Evolutionary conservation across 2,329 filamentous ascomycete genomes (phyloP), one percentile per base, ranked within the genome.

Genomic region (Penicillium sumatraense): DNA sequence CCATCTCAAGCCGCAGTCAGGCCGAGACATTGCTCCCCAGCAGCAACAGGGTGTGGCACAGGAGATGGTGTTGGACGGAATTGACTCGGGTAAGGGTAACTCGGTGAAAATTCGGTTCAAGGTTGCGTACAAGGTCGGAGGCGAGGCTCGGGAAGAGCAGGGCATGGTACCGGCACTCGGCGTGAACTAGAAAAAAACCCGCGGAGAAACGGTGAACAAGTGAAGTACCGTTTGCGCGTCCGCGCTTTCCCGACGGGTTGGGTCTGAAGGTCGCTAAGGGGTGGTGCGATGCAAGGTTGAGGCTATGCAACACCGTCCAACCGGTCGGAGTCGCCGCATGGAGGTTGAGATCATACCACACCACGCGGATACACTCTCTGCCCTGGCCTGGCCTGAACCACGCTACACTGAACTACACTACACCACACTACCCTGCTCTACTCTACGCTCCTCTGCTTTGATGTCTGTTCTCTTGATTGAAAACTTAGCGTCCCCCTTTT

Each of bases 21-120:
- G 91, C 21, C 87, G 92, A 54, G 82, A 83, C 23, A 83, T 99
- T 46, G 79, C 83, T 16, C 89, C 93, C 1, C 75, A 80, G 11
- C 88, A 91, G 68, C 86, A 88, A 71, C 84, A 84, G 66, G 93
- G 92, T 24, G 87, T 99, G 49, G 89, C 86, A 31, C 95, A 98
- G 75, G 83, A 86, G 16, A 91, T 97, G 59, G 80, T 88, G 44
- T 80, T 98, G 23, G 86, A 91, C 63, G 87, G 91, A 1, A 88
- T 91, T 1, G 86, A 91, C 65, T 78, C 77, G 59, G 81, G 85
- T 40, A 90, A 89, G 68, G 95, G 95, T 1, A 86, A 86, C 53
- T 83, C 81, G n/a, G 87, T 96, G 57, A 96, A 96, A 78, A 85
- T 99, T 76, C 82, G 95, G 59, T 99, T 93, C 90, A 90, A 91